phyloP scores from a whole-genome alignment of 768 basidiomycete genomes.

The Cystobasidium ongulense region DNA sequence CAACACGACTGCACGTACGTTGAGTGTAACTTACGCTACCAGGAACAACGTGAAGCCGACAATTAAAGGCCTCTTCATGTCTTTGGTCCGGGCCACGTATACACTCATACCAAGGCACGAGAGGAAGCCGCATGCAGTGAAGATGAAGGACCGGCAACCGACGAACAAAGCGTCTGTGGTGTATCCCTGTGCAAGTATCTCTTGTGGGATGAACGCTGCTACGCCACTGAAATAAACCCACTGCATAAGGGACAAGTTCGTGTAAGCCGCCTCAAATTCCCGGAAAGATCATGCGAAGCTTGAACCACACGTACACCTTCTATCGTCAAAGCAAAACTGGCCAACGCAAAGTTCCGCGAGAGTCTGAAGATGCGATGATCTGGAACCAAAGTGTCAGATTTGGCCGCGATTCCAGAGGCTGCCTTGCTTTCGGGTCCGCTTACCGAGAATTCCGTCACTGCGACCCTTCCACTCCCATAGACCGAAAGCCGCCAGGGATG shows the following conservation, averaged over 20 bases:
- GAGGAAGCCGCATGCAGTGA: not conserved
- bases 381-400: too few species aligned
- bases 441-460: too few species aligned
- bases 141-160: not conserved
- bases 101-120: not conserved
- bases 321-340: not conserved
- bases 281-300: too few species aligned
- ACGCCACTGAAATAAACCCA: constrained; percentile 8
- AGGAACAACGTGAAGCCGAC: not conserved
- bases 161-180: not conserved
- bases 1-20: not conserved
- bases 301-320: too few species aligned
- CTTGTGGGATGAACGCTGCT: not conserved
- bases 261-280: too few species aligned
- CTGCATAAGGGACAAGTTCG: too few species aligned
- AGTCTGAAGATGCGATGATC: not conserved
- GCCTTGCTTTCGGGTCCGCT: too few species aligned
- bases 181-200: not conserved
- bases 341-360: not conserved
- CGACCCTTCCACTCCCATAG: constrained; percentile 4
- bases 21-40: not conserved
- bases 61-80: not conserved
- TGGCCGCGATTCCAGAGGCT: too few species aligned
- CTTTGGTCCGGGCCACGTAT: not conserved
- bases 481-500: not conserved